phyloP scores from a whole-genome alignment of 257 asterid genomes.

The Schizonepeta tenuifolia region DNA sequence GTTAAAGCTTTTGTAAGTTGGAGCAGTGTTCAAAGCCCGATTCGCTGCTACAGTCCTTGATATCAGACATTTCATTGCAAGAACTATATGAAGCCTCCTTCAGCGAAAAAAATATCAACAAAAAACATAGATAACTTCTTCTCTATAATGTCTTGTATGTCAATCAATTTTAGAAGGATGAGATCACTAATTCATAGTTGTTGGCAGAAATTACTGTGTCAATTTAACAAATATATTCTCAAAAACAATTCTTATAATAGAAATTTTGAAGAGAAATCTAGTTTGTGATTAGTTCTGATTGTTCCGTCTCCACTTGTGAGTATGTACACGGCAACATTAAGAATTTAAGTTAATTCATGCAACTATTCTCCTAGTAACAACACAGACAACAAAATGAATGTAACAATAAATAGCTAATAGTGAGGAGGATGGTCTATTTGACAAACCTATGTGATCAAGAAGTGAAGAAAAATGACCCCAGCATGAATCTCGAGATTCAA shows the following conservation, averaged over 20 bases:
- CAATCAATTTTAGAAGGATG: slow-evolving; percentile 11
- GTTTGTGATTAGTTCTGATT: not conserved
- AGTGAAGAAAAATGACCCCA: slow-evolving; percentile 69
- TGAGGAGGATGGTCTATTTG: slow-evolving; percentile 27
- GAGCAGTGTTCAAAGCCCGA: not conserved
- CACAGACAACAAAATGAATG: slow-evolving; percentile 18
- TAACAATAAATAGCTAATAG: slow-evolving; percentile 1
- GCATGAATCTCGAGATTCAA: slow-evolving; percentile 59
- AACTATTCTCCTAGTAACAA: not conserved
- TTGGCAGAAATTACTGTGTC: not conserved
- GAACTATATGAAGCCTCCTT: slow-evolving; percentile 21
- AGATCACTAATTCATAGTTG: slow-evolving; percentile 6
- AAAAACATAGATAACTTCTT: slow-evolving; percentile 11
- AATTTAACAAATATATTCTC: not conserved
- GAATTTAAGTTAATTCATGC: slow-evolving; percentile 2
- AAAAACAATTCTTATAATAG: not conserved
- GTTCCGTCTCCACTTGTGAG: slow-evolving; percentile 14
- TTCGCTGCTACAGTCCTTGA: not conserved
- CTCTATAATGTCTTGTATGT: slow-evolving; percentile 1
- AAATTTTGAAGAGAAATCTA: slow-evolving; percentile 18
- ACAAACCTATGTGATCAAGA: slow-evolving; percentile 77
- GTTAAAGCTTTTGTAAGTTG: not conserved
- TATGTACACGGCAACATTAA: not conserved
- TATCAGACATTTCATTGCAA: slow-evolving; percentile 18
- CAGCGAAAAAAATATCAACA: too few species aligned